Evolutionary conservation across 2,329 filamentous ascomycete species (phyloP), one percentile per base, ranked within the genome.

Genomic region (Lachnellula cervina): DNA sequence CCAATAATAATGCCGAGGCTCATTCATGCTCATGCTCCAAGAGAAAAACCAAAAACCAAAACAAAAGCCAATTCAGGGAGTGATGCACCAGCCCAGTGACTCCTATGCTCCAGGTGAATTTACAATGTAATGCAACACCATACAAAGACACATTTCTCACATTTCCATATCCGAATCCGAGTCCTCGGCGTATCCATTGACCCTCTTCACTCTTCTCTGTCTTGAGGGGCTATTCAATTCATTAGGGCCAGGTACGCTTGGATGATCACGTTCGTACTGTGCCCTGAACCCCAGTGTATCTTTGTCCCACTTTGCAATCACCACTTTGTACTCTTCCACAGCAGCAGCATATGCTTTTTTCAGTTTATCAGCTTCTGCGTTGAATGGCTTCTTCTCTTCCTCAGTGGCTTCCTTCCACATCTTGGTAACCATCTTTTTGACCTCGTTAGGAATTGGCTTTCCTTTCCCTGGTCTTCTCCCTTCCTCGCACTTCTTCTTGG

Each of bases 361-460:
- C 62, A 90, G 87, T 51, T 79, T 79, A 53, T 85, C 79, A 4
- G 88, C 89, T 69, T 86, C 80, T 28, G 90, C 86, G 49, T 92
- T 80, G 66, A 89, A 97, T 0, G 91, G 92, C 68, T 81, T 80
- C 67, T 87, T 89, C 63, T 84, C 80, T 45, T 88, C 88, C 5
- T 83, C 77, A 1, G 79, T 73, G 0, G 89, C 84, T 49, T 89
- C 87, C 64, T 88, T 89, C 94, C 94, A 99, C 86, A 94, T 92
- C 68, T 88, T 87, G 28, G 92, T 92, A 9, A 94, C 83, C 69
- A 91, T 90, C 50, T 86, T 82, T 35, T 94, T 88, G 54, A 97
- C 88, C 67, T 96, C 90, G 65, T 90, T 95, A 6, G 87, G 84
- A 44, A 82, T 78, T 0, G 84, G 76, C 62, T 87, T 86, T 11